Evolutionary conservation across 371 early-diverging fungal species (phyloP), one percentile per base, ranked within the genome.

Genomic region (Mortierella sp.): DNA sequence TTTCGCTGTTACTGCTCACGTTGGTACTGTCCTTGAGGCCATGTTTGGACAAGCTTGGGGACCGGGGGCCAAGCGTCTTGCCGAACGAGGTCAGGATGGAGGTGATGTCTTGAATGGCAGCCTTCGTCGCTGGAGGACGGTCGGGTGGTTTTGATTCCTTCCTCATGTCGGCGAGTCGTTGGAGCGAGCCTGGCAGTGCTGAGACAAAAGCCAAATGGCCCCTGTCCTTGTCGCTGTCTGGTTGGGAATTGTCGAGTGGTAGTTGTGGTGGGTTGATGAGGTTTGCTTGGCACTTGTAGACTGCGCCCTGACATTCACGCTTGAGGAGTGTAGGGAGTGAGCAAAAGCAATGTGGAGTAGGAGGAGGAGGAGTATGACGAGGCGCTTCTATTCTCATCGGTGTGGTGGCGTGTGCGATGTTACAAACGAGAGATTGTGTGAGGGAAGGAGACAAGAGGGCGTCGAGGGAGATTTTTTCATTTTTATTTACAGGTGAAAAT

Each of bases 51-150:
- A 63, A 63, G 63, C 63, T 29, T 35, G 63, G 35, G 21, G 32
- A 63, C 38, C 63, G 63, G 7, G 63, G 63, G 6, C 32, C 18
- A 35, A 63, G 63, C 16, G 63, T 32, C 38, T 63, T 63, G 4
- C 63, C 63, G 8, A 63, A 63, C 14, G 63, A 63, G 29, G 46
- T 65, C 65, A 65, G 49, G 29, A 56, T 5, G 12, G 75, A 24
- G 18, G 75, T 48, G 21, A 75, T 75, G 65, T 56, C 63, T 49
- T 56, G 63, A 35, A 63, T 63, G 32, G 63, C 63, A 18, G 63
- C 63, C 32, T 29, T 63, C 0, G 63, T 63, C 18, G 63, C 63
- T 63, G 35, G 21, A 35, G 32, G 63, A 18, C 35, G 63, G 63
- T 63, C 63, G 5, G 63, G 63, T 7, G 63, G 63, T 35, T 63